Base-by-base conservation (phyloP, 768 basidiomycete genomes). In the Termitomyces sp. region DNA sequence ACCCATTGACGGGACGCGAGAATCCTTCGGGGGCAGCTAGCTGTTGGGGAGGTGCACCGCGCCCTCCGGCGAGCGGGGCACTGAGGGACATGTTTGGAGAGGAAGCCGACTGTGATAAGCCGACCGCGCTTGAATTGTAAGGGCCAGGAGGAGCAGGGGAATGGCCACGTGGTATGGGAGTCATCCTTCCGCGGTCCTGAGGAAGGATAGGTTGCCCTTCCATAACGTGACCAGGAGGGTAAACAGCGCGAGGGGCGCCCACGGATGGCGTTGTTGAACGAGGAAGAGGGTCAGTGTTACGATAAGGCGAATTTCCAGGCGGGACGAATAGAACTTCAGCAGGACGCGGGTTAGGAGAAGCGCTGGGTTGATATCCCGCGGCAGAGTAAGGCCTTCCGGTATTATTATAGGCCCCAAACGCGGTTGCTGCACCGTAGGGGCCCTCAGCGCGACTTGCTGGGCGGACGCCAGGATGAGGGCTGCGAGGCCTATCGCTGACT, bases 1-100 rank as follows among this genome's bases (percentile, higher is more conserved):
- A 81, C 36, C 81, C 81, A 67, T 90, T 91, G 46, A 89, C 81
- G 16, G 88, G 86, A 49, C 91, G 87, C 13, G 81, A 82, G 76
- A 92, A 92, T 53, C 86, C 88, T 65, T 90, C 89, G 0, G 91
- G 91, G 1, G 85, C 79, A 50, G 81, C 73, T 18, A 87, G 75
- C 59, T 86, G 84, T 18, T 72, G 70, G 32, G 78, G 69, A n/a
- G 67, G 40, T 42, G 22, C 32, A 7, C 56, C 53, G n/a, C 32
- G 74, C 50, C 73, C 70, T 20, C 69, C 73, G 35, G 76, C 65
- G 52, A 75, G 70, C 33, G 69, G 55, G 12, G 59, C 58, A 33
- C 67, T 70, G 7, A 60, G 63, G 15, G 73, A 63, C 33, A 80
- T 70, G 59, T 69, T 71, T 9, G 79, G 76, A 39, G 78, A 77